phyloP scores from a whole-genome alignment of 1,139 yeast species.

The Arxiozyma heterogenica region DNA sequence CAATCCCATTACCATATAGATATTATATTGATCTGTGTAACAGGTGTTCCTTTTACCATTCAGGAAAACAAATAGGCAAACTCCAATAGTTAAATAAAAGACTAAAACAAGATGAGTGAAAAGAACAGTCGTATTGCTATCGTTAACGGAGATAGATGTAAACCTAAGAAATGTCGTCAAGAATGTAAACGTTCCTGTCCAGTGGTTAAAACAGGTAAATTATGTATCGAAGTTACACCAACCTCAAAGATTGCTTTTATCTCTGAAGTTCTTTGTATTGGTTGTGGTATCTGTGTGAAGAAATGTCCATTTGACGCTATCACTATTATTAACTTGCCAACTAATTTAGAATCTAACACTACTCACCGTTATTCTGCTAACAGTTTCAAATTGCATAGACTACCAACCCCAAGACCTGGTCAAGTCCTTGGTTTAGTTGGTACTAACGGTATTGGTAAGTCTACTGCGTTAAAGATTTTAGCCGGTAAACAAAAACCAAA shows the following conservation, averaged over 20 bases:
- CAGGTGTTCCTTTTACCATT: not conserved
- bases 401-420: slow-evolving; percentile 98
- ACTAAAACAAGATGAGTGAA: slow-evolving; percentile 38
- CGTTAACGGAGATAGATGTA: slow-evolving; percentile 87
- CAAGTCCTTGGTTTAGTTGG: slow-evolving; percentile 97
- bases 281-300: slow-evolving; percentile 98
- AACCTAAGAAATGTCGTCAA: slow-evolving; percentile 96
- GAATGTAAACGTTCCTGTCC: slow-evolving; percentile 97
- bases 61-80: not conserved
- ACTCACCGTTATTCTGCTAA: slow-evolving; percentile 97
- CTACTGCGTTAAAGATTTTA: slow-evolving; percentile 93
- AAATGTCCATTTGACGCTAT: slow-evolving; percentile 98
- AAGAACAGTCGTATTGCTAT: slow-evolving; percentile 85
- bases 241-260: slow-evolving; percentile 87
- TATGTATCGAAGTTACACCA: slow-evolving; percentile 94
- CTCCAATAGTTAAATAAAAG: no score
- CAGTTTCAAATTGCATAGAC: slow-evolving; percentile 90
- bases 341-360: slow-evolving; percentile 83
- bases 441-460: slow-evolving; percentile 97
- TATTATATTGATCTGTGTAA: no score
- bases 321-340: slow-evolving; percentile 88
- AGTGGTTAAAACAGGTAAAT: slow-evolving; percentile 92
- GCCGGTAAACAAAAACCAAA: slow-evolving; percentile 99
- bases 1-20: not conserved
- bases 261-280: slow-evolving; percentile 92